phyloP scores from a whole-genome alignment of 495 filamentous ascomycete species.

The Aspergillus baeticus region DNA sequence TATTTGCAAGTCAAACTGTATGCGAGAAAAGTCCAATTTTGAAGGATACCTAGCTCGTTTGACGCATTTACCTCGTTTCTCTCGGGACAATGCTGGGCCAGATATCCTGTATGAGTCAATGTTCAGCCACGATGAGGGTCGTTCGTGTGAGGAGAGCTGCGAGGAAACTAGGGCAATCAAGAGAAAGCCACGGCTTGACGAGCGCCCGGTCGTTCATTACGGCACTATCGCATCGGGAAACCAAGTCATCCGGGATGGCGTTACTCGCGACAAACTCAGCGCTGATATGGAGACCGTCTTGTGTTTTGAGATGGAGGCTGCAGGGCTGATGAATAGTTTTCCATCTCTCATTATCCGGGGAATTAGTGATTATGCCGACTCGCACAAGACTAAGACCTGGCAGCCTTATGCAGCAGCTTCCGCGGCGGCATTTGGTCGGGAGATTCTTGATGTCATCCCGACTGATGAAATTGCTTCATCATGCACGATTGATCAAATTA shows the following conservation, averaged over 20 bases:
- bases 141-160: neutral
- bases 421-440: constrained; percentile 31
- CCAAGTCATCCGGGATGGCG: constrained; percentile 13
- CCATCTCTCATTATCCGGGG: constrained; percentile 32
- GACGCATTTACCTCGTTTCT: constrained; percentile 13
- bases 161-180: neutral
- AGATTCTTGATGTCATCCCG: too few relatives aligned
- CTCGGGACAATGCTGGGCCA: constrained; percentile 9
- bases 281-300: constrained; percentile 40
- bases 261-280: constrained; percentile 19
- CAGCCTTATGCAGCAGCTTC: constrained; percentile 33
- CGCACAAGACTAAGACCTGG: too few relatives aligned
- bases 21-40: too few relatives aligned
- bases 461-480: too few relatives aligned
- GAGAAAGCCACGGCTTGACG: neutral
- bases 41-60: constrained; percentile 14
- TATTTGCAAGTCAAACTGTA: constrained; percentile 17
- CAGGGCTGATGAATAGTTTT: constrained; percentile 11
- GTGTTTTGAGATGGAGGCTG: too few relatives aligned
- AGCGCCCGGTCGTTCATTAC: neutral
- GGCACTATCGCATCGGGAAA: constrained; percentile 21
- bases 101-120: constrained; percentile 28
- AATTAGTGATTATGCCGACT: constrained; percentile 35
- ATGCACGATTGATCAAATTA: too few relatives aligned
- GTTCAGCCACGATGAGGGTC: constrained; percentile 30